Base-by-base conservation (phyloP, 2,329 filamentous ascomycete genomes). In the Ophiostoma tasmaniense region DNA sequence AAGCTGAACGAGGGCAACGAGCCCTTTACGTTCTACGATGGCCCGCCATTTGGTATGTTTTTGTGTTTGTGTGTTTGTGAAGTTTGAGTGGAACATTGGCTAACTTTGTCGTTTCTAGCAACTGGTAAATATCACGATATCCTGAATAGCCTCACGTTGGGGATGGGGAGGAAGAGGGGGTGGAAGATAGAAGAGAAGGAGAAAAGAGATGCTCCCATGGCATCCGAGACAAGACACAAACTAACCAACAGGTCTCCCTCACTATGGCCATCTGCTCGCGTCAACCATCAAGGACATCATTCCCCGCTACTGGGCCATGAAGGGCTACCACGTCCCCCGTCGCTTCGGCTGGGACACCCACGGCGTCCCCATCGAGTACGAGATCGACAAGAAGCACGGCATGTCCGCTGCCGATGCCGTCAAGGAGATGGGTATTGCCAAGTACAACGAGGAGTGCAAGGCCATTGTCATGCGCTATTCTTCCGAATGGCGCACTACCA, bases 281-380 rank as follows among this genome's bases (percentile, higher is more conserved):
- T 96, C 92, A 25, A 97, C 93, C 66, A 97, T 97, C 81, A 97
- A 98, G 80, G 94, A 97, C 78, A 95, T 97, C 71, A 96, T 98
- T 73, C 93, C 94, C 10, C 85, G 94, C 74, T 98, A 97, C 79
- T 97, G 93, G 92, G 93, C 93, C 67, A 73, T 73, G 71, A 73
- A 73, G 72, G 94, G 94, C 20, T 91, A 89, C 77, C 90, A 96
- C 81, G 93, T 97, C 67, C 92, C 95, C 81, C 87, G 94, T 73
- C 87, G 93, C 70, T 97, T 97, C 74, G 94, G 94, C 67, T 97
- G 94, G 94, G 94, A 97, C 71, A 89, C 93, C 1, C 94, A 97
- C 77, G 94, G 94, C 71, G 84, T 98, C 67, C 94, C 94, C 20
- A 95, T 98, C 74, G 94, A 98, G 81, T 92, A 96, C 78, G 94